Evolutionary conservation across 805 yeast species (phyloP).

Genomic region (Candida incommunis): DNA sequence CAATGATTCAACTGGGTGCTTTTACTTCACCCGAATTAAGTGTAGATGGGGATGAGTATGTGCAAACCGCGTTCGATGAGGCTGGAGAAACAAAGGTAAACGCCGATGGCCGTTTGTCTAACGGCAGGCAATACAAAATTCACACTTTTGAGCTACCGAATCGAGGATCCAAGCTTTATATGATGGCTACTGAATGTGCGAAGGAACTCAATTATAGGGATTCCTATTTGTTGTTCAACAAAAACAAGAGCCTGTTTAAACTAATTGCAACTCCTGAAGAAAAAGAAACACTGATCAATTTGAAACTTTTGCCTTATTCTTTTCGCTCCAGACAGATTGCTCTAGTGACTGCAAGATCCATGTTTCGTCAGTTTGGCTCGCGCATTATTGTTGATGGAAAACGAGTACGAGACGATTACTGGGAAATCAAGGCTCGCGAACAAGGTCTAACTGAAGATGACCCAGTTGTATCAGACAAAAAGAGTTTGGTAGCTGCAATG

Average conservation of each 20-base stretch:
- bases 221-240: conserved; percentile 36
- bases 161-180: conserved; percentile 24
- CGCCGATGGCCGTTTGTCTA: conserved; percentile 24
- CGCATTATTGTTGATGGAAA: conserved; percentile 31
- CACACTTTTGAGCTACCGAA: conserved; percentile 28
- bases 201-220: conserved; percentile 32
- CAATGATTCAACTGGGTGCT: not conserved
- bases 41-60: conserved; percentile 21
- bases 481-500: conserved; percentile 1
- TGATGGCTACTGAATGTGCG: conserved; percentile 28
- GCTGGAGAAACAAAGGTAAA: conserved; percentile 33
- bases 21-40: conserved; percentile 7
- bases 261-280: conserved; percentile 25
- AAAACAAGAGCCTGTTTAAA: conserved; percentile 25
- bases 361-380: conserved; percentile 38
- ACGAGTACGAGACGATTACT: conserved; percentile 41
- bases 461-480: conserved; percentile 24
- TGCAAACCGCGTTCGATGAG: conserved; percentile 21
- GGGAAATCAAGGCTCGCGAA: conserved; percentile 31
- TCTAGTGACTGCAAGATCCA: conserved; percentile 29
- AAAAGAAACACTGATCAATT: conserved; percentile 22
- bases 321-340: conserved; percentile 21
- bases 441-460: conserved; percentile 33
- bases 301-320: conserved; percentile 18
- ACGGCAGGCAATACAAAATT: conserved; percentile 27